Evolutionary conservation across 2,329 filamentous ascomycete species (phyloP).

Genomic region (Lecanosticta acicola): DNA sequence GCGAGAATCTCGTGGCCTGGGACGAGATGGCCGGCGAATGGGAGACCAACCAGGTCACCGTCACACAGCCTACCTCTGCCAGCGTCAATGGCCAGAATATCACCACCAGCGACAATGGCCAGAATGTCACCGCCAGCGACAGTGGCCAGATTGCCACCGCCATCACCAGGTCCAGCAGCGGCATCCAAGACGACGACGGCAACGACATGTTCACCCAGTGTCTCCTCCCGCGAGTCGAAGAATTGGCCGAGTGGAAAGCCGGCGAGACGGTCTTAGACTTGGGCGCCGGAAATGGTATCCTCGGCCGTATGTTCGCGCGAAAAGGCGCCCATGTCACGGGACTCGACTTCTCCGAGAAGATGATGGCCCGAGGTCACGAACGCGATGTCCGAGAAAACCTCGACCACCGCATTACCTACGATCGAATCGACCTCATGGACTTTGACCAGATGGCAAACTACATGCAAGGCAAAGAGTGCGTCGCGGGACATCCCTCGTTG

Average conservation of each 20-base stretch:
- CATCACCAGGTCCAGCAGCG: neutral
- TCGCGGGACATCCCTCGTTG: neutral
- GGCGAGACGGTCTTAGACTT: conserved; percentile 41
- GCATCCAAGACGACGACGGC: conserved; percentile 24
- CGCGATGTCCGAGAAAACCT: conserved; percentile 16
- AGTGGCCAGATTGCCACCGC: neutral
- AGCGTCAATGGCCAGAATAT: conserved; percentile 29
- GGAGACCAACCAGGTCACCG: conserved; percentile 31
- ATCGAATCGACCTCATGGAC: conserved; percentile 38
- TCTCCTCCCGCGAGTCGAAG: conserved; percentile 39
- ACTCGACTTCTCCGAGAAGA: conserved; percentile 41
- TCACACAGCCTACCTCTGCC: conserved; percentile 6
- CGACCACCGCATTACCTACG: conserved; percentile 27
- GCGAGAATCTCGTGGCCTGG: conserved; percentile 33
- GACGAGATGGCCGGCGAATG: conserved; percentile 40
- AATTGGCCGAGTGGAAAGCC: conserved; percentile 30
- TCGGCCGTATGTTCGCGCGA: conserved; percentile 41
- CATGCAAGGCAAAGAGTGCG: conserved; percentile 9
- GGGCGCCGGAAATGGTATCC: conserved; percentile 48
- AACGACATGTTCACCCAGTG: conserved; percentile 44
- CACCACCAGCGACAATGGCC: conserved; percentile 30
- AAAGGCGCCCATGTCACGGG: conserved; percentile 38
- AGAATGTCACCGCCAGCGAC: neutral
- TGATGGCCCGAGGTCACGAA: conserved; percentile 38
- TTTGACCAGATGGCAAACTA: conserved; percentile 30